Percentiles rank a stretch among this genome's conserved stretches.
phyloP scores from a whole-genome alignment of 208 protist species.

The Acanthamoeba healyi region DNA sequence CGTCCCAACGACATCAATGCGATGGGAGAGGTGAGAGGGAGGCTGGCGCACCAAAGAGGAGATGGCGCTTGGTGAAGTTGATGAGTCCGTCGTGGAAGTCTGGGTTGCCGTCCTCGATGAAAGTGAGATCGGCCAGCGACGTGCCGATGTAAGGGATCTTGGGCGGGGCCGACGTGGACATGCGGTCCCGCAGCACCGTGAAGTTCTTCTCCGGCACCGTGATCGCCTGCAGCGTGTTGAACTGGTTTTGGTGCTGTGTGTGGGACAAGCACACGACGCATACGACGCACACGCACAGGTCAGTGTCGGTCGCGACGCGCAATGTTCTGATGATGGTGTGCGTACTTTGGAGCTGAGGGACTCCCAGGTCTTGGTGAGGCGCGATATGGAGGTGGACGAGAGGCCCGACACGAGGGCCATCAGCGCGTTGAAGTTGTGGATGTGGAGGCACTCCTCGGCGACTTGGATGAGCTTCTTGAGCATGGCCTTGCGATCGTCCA shows the following conservation, averaged over 20 bases:
- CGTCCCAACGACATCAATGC: too few relatives aligned
- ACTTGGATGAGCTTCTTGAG: slow-evolving; percentile 69
- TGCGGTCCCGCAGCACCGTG: neutral
- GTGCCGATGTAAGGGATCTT: slow-evolving; percentile 53
- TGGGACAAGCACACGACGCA: too few relatives aligned
- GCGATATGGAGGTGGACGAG: neutral
- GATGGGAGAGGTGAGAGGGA: neutral
- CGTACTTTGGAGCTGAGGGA: slow-evolving; percentile 14
- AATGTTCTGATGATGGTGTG: too few relatives aligned
- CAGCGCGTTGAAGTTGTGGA: slow-evolving; percentile 69
- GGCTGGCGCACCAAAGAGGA: neutral
- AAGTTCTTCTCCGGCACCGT: slow-evolving; percentile 72
- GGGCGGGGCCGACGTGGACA: neutral
- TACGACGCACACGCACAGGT: too few relatives aligned
- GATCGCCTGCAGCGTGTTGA: neutral
- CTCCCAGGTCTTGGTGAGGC: slow-evolving; percentile 47
- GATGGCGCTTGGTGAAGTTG: slow-evolving; percentile 53
- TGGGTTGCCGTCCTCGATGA: slow-evolving; percentile 66
- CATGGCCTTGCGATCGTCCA: slow-evolving; percentile 31
- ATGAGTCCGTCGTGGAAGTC: slow-evolving; percentile 66
- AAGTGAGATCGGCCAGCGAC: slow-evolving; percentile 20
- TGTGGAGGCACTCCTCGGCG: slow-evolving; percentile 13
- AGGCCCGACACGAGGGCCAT: slow-evolving; percentile 62
- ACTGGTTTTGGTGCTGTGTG: neutral
- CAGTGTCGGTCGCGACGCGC: too few relatives aligned